phyloP scores from a whole-genome alignment of 139 green algal species.

The Tetradesmus lagerheimii region DNA sequence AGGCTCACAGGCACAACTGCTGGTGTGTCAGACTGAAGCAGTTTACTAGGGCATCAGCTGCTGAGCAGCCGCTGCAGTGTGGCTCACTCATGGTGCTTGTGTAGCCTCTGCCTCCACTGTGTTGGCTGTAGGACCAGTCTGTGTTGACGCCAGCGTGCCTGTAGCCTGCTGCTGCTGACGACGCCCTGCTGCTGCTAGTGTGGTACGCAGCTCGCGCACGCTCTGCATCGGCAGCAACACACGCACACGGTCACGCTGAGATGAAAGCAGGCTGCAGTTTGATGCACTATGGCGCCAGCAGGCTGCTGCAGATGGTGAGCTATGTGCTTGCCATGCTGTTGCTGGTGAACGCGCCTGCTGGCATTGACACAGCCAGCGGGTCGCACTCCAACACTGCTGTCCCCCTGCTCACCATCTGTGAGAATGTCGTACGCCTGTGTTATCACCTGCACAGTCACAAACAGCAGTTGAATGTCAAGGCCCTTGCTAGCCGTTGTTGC shows the following conservation, averaged over 20 bases:
- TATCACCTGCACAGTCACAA: slow-evolving; percentile 17
- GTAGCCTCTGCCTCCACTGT: slow-evolving; percentile 2
- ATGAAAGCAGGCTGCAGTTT: background rate
- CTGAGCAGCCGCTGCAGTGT: background rate
- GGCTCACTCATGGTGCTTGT: slow-evolving; percentile 38
- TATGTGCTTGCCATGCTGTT: background rate
- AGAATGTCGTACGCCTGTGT: slow-evolving; percentile 19
- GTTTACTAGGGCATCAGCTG: background rate
- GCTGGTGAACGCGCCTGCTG: background rate
- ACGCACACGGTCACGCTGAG: background rate
- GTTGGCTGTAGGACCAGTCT: slow-evolving; percentile 31
- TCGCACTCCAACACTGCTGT: background rate
- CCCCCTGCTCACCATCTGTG: slow-evolving; percentile 5
- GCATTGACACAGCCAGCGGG: no score
- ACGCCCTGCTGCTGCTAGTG: background rate
- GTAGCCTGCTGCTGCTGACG: slow-evolving; percentile 13
- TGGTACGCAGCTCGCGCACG: slow-evolving; percentile 2
- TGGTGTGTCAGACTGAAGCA: no score
- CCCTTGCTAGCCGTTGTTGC: background rate
- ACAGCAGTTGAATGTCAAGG: background rate
- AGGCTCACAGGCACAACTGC: no score
- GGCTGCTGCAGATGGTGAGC: background rate
- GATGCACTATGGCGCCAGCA: background rate
- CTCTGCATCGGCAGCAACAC: background rate
- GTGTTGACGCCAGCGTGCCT: slow-evolving; percentile 13